Base-by-base conservation (phyloP, 106 monocot species). In the Posidonia australis region DNA sequence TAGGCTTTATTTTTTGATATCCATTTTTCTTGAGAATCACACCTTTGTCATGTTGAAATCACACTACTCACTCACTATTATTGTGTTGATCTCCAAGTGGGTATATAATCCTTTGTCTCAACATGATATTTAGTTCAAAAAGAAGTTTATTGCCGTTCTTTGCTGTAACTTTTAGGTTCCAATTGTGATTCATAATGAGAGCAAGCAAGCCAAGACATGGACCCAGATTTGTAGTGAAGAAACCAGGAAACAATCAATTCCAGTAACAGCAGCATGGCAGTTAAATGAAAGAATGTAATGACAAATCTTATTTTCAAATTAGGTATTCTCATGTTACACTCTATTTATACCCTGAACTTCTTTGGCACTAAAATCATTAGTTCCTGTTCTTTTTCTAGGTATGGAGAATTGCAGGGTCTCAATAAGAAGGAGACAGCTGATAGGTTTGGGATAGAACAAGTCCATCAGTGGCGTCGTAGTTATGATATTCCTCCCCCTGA, bases 371-470 rank as follows among this genome's bases (percentile, higher is more conserved):
- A 61, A 22, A 42, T 11, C 30, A 13, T 30, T 19, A 41, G 29
- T 22, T 18, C 9, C 42, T 14, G 1, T 9, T 54, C 5, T 45
- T 53, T 36, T 77, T 58, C 26, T 64, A 90, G 96, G 96, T 96
- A 96, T 71, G 96, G 90, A 20, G 86, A 96, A 67, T 65, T 96
- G 51, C 96, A 96, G 67, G 96, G 96, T 42, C 87, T 96, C 45
- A 96, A 96, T 46, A 96, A 96, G 80, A 86, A 96, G 77, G 90
- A 96, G 82, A 96, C 96, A 31, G 87, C 90, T 31, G 77, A 90
- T 63, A 78, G 69, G 44, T 96, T 78, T 80, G 96, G 96, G 10
- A 86, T 76, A 45, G 96, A 87, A 36, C 82, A 83, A 62, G 96
- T 96, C 29, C 87, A 96, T 58, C 82, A 87, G 61, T 96, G 96